phyloP scores from a whole-genome alignment of 768 basidiomycete species.

The Russula compacta region DNA sequence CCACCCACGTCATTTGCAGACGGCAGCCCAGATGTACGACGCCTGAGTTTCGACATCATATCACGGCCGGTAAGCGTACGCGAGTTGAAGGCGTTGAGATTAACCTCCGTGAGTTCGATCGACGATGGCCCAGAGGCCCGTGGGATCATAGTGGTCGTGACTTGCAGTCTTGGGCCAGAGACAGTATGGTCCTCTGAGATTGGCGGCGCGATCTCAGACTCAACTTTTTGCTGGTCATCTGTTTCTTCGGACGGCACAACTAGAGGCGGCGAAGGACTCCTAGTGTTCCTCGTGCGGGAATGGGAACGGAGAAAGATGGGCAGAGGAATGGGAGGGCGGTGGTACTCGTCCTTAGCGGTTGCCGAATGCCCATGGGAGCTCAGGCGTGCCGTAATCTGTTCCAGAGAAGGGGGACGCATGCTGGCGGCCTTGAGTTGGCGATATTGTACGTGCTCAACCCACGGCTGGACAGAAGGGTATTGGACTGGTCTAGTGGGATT shows the following conservation, averaged over 20 bases:
- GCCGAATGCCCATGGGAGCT: constrained; percentile 31
- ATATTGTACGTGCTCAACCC: constrained; percentile 65
- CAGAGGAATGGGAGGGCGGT: constrained; percentile 25
- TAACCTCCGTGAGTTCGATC: constrained; percentile 43
- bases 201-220: constrained; percentile 11
- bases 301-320: constrained; percentile 28
- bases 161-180: constrained; percentile 34
- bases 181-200: constrained; percentile 20
- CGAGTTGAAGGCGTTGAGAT: constrained; percentile 39
- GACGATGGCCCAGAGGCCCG: constrained; percentile 36
- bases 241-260: background rate
- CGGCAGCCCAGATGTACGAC: constrained; percentile 34
- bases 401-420: constrained; percentile 53
- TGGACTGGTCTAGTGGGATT: constrained; percentile 16
- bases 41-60: constrained; percentile 57
- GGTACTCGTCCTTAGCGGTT: constrained; percentile 22
- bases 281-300: background rate
- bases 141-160: constrained; percentile 42
- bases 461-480: constrained; percentile 30
- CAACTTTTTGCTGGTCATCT: background rate
- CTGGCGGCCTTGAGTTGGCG: constrained; percentile 23
- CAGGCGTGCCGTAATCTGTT: constrained; percentile 64
- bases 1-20: constrained; percentile 19
- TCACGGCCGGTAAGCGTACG: constrained; percentile 49
- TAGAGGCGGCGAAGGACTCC: background rate